These are phyloP conservation scores for Floccularia luteovirens DNA, from an alignment of 768 basidiomycete genomes.

Conservation along the genomic window DNA sequence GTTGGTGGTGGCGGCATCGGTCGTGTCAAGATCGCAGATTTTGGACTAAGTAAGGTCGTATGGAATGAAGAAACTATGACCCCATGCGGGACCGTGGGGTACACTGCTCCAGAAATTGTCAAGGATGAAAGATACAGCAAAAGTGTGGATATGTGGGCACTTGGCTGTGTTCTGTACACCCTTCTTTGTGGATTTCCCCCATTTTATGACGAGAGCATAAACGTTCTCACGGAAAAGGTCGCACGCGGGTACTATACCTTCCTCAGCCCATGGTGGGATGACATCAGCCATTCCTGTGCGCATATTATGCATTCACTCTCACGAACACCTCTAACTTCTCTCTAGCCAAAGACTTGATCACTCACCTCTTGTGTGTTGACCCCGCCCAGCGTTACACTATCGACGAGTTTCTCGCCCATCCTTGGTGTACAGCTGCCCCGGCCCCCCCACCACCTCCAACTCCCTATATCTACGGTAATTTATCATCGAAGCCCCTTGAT, in stretches of 20 bases:
- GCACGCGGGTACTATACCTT: conserved; percentile 97
- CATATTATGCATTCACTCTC: conserved; percentile 1
- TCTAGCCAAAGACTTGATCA: conserved; percentile 90
- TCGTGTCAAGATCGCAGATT: conserved; percentile 97
- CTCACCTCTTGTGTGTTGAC: conserved; percentile 91
- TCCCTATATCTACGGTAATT: conserved; percentile 38
- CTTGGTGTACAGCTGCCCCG: conserved; percentile 80
- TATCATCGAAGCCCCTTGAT: conserved; percentile 52
- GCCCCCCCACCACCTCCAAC: conserved; percentile 61
- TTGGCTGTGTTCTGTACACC: conserved; percentile 98
- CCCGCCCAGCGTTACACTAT: conserved; percentile 95
- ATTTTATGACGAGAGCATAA: conserved; percentile 99
- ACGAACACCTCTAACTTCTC: conserved; percentile 1
- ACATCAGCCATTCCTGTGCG: conserved; percentile 73
- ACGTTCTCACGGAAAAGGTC: conserved; percentile 96
- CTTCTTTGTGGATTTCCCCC: conserved; percentile 96
- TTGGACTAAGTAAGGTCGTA: conserved; percentile 93
- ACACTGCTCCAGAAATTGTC: conserved; percentile 98
- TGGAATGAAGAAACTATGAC: conserved; percentile 99
- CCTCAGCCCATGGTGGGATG: conserved; percentile 99
- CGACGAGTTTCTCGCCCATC: conserved; percentile 94
- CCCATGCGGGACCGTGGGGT: conserved; percentile 99
- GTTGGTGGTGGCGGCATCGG: conserved; percentile 97
- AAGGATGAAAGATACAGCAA: conserved; percentile 97
- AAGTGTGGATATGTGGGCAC: conserved; percentile 99